Evolutionary conservation across 176 grass and related monocot species (phyloP), one percentile per base, ranked within the genome.

Genomic region (Aegilops bicornis): DNA sequence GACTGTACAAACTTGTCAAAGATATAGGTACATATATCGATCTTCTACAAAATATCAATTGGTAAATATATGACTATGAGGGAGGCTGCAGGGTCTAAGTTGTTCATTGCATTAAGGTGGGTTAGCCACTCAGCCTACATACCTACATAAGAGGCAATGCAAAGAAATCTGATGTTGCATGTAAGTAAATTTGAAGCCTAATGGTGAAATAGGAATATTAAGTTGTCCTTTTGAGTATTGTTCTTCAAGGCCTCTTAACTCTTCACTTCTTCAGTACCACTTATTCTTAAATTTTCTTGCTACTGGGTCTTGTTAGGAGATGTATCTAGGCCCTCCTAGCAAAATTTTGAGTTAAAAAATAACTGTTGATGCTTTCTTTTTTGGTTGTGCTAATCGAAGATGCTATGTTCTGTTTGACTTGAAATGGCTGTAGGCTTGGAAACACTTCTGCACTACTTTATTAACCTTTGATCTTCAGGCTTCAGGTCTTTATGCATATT

Each of bases 401-500:
- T 72, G 79, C 30, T 82, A 36, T 52, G 11, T 78, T 24, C 54
- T 64, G n/a, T 48, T 86, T 73, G 79, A 79, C 79, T 79, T 73
- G 73, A 79, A 77, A 63, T 73, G 52, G 40, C 17, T 86, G 17
- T 74, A 40, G 58, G 61, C 45, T 81, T 35, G 20, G 69, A 67
- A 81, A 76, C 73, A 83, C 36, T 79, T 85, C 1, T 42, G 33
- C 59, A 76, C 33, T 73, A 85, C 40, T 80, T 69, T 47, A 56
- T 73, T 20, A 76, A 45, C 33, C 37, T 85, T 73, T 83, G 84
- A 87, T 79, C 23, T 83, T 73, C 33, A 42, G 29, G 78, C 31
- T 83, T 73, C 33, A 54, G 29, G 78, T 90, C 30, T 50, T 86
- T 86, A 73, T 89, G 68, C 62, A 58, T 90, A 63, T 62, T 72